Evolutionary conservation across 352 stramenopile genomes (phyloP), one percentile per base, ranked within the genome.

Genomic region (Pythium oligandrum): DNA sequence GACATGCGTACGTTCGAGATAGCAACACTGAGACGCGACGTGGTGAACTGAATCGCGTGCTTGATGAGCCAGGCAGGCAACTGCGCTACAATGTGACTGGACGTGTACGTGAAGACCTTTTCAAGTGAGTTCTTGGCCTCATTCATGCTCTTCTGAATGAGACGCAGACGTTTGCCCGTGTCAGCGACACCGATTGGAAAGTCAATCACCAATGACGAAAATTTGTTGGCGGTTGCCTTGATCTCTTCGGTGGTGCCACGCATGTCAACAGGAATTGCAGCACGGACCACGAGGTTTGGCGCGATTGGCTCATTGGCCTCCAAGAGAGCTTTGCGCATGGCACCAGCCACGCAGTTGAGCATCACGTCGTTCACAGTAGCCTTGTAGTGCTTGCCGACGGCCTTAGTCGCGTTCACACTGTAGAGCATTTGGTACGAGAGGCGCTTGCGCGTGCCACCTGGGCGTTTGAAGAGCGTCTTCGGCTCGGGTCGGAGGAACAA

Each of bases 301-400:
- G 68, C 40, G n/a, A 89, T 76, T 0, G 54, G 45, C 7, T 71
- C 58, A 0, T 67, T 70, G 0, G 66, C 52, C 10, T 70, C 63
- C 47, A 78, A 48, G 57, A 93, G 79, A 7, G 78, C 77, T 44
- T 82, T 75, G 55, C 76, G 78, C 69, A 93, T 89, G 44, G 79
- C 82, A 36, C 82, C 79, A 8, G 82, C 78, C 36, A 93, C 75
- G 35, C 83, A 86, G 40, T 66, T 87, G 9, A 93, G 69, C 73
- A 90, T 89, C 44, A 90, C 77, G 53, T 92, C 82, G 57, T 92
- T 92, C 50, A 92, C 64, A 1, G 82, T 90, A 11, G 82, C 79
- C 30, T 69, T 51, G 46, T 77, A 78, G 11, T 77, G 59, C 53
- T 88, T 90, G 42, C 79, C 82, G 39, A 93, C 66, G 17, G 71